Conservation (phyloP, 2,329 filamentous ascomycete species). For the Thermoascus crustaceus region DNA sequence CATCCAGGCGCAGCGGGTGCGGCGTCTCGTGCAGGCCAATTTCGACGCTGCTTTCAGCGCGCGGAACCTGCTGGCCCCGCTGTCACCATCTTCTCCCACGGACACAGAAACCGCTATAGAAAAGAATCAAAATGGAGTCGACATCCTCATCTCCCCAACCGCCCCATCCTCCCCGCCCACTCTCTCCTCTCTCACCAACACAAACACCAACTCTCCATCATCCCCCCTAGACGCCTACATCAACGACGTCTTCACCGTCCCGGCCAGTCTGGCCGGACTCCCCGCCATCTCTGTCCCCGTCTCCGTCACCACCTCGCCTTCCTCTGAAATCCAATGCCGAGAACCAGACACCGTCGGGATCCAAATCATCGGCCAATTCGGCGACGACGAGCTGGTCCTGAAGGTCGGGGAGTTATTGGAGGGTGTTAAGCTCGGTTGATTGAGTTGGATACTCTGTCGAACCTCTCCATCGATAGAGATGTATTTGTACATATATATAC, state of each 20-base stretch:
- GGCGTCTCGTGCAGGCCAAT: conserved; percentile 73
- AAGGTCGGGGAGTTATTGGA: conserved; percentile 31
- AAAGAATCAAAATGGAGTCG: conserved; percentile 43
- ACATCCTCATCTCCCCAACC: conserved; percentile 82
- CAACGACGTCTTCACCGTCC: conserved; percentile 94
- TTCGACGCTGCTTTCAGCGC: conserved; percentile 72
- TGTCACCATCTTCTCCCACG: conserved; percentile 2
- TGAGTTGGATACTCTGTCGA: neutral
- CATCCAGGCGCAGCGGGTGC: conserved; percentile 80
- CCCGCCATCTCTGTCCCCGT: conserved; percentile 80
- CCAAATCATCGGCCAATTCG: conserved; percentile 42
- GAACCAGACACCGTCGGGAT: conserved; percentile 28
- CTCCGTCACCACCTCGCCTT: conserved; percentile 19
- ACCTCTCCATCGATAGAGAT: neutral
- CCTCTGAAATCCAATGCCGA: conserved; percentile 5
- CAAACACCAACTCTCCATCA: conserved; percentile 11
- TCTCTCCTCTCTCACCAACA: conserved; percentile 46
- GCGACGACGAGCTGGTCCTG: conserved; percentile 37
- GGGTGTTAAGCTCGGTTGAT: neutral
- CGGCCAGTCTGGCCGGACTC: conserved; percentile 82
- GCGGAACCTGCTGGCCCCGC: conserved; percentile 54
- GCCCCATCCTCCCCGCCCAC: conserved; percentile 67
- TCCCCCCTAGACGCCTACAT: conserved; percentile 67
- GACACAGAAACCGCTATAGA: neutral
- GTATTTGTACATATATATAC: neutral